phyloP scores from a whole-genome alignment of 257 asterid species.

The Solanum dulcamara region DNA sequence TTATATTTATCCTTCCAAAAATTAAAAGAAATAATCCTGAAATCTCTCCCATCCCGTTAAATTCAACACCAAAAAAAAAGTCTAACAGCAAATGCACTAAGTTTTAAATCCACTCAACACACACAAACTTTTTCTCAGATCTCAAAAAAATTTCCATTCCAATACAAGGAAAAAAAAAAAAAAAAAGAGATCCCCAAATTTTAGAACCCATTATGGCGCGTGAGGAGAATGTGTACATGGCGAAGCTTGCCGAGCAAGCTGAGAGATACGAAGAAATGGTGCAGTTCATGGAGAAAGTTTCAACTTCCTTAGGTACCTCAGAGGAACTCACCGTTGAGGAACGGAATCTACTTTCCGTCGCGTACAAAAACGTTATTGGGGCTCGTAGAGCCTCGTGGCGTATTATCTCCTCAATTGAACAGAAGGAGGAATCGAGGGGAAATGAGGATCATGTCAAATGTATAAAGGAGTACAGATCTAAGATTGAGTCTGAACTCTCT shows the following conservation, averaged over 20 bases:
- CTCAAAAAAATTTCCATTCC: neutral
- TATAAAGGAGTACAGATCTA: constrained; percentile 10
- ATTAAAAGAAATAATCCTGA: neutral
- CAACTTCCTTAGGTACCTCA: neutral
- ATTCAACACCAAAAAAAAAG: neutral
- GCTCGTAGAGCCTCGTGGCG: constrained; percentile 26
- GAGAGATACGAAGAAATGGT: constrained; percentile 26
- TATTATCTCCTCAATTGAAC: constrained; percentile 18
- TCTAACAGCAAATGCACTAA: neutral
- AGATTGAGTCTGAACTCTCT: constrained; percentile 11
- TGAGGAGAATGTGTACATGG: constrained; percentile 19
- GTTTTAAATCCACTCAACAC: neutral
- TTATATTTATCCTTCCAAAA: neutral
- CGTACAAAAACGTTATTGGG: constrained; percentile 20
- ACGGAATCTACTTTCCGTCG: constrained; percentile 17
- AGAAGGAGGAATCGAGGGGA: constrained; percentile 16
- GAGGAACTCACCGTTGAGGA: constrained; percentile 19
- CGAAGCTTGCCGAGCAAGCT: constrained; percentile 23
- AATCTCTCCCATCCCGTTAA: neutral
- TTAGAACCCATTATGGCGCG: constrained; percentile 29
- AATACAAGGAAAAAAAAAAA: neutral
- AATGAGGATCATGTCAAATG: constrained; percentile 12
- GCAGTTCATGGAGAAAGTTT: constrained; percentile 21
- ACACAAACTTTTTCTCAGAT: neutral
- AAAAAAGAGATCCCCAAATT: neutral